Evolutionary conservation across 257 asterid genomes (phyloP), one percentile per base, ranked within the genome.

Genomic region (Rehmannia glutinosa): DNA sequence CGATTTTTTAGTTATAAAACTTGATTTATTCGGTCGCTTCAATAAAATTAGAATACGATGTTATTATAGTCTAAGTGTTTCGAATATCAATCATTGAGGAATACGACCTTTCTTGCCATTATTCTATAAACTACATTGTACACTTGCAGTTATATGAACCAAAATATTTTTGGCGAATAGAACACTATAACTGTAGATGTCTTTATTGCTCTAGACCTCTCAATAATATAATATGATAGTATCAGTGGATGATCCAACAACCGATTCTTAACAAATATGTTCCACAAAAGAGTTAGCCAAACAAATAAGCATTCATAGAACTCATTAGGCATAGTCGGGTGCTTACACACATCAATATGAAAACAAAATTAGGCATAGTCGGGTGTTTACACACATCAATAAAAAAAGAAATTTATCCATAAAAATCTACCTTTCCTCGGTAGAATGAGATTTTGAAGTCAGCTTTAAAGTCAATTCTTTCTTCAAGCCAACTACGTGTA

Each of bases 401-500:
- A 57, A 8, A 15, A 28, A 8, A 52, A 60, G 16, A 45, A 36
- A 47, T 42, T 52, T 35, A 39, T 38, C 61, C 39, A 53, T 51
- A 50, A 30, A 59, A 38, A 67, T 28, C 38, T 74, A 94, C 99
- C 97, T 94, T 94, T 69, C 97, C 99, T 16, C 98, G n/a, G 81
- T 94, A 94, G 83, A 94, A 94, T 45, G 97, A 87, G 57, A 94
- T 94, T 80, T 87, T 88, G 81, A 94, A 94, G 77, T 91, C 83
- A 42, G 96, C 64, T 79, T 89, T 87, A 70, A 94, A 94, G 41
- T 97, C 98, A 80, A 94, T 79, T 83, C 99, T 77, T 79, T 91
- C 97, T 82, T 94, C 97, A 52, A 94, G 95, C 99, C 99, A 94
- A 71, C 77, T 80, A 39, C 97, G 89, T 68, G 91, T 91, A 72